Evolutionary conservation across 331 rosid species (phyloP).

Genomic region (Acacia pycnantha): DNA sequence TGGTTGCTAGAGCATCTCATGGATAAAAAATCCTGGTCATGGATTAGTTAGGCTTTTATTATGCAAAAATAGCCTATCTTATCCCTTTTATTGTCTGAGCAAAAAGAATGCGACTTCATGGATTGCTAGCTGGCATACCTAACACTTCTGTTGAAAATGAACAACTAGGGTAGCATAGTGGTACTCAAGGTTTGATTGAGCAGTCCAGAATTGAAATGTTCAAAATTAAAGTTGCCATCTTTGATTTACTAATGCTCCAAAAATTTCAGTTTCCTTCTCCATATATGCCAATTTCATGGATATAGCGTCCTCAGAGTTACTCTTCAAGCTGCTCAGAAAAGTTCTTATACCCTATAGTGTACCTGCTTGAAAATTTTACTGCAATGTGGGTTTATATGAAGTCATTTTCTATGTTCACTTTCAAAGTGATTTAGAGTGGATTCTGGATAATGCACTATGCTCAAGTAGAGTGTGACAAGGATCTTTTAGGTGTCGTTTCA

Average conservation of each 20-base stretch:
- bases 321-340: slow-evolving; percentile 8
- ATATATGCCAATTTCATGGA: not conserved
- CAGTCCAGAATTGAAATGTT: not conserved
- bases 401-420: slow-evolving; percentile 29
- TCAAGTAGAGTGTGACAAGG: slow-evolving; percentile 43
- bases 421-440: slow-evolving; percentile 41
- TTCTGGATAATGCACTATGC: slow-evolving; percentile 45
- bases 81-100: slow-evolving; percentile 19
- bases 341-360: not conserved
- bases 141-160: slow-evolving; percentile 30
- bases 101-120: not conserved
- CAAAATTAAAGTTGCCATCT: slow-evolving; percentile 6
- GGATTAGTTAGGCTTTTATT: slow-evolving; percentile 19
- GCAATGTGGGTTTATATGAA: not conserved
- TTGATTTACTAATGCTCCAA: not conserved
- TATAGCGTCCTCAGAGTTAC: slow-evolving; percentile 2
- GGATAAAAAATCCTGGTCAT: slow-evolving; percentile 5
- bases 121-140: slow-evolving; percentile 17
- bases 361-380: slow-evolving; percentile 27
- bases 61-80: slow-evolving; percentile 11
- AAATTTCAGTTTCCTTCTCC: slow-evolving; percentile 16
- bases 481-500: slow-evolving; percentile 38
- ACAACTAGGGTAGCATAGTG: slow-evolving; percentile 23
- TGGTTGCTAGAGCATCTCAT: slow-evolving; percentile 27
- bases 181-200: slow-evolving; percentile 16